phyloP scores from a whole-genome alignment of 805 yeast genomes.

The Kregervanrija pseudodelftensis region DNA sequence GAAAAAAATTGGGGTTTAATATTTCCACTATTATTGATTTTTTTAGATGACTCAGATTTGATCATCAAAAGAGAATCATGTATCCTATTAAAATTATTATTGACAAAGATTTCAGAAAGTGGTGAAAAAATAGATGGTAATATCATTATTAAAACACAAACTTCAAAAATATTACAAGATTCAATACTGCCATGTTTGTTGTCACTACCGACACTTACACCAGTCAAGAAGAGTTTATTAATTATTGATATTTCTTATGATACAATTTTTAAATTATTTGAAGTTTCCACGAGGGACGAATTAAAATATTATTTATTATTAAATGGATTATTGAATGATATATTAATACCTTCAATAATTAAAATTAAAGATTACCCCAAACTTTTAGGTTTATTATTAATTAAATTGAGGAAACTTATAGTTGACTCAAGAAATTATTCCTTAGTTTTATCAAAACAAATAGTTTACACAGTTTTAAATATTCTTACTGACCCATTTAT shows the following conservation, averaged over 20 bases:
- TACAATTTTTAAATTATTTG: conserved; percentile 12
- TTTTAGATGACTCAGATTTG: conserved; percentile 24
- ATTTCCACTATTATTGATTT: conserved; percentile 20
- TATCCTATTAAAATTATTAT: neutral
- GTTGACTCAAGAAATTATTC: conserved; percentile 13
- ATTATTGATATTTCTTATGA: conserved; percentile 20
- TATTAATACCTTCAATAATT: conserved; percentile 20
- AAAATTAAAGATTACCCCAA: conserved; percentile 21
- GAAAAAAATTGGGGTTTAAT: conserved; percentile 21
- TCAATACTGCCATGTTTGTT: conserved; percentile 22
- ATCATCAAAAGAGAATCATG: conserved; percentile 20
- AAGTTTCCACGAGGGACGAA: conserved; percentile 4
- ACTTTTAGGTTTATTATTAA: conserved; percentile 12
- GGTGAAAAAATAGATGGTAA: conserved; percentile 2
- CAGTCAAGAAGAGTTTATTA: conserved; percentile 13
- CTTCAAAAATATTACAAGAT: conserved; percentile 16
- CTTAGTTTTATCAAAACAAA: conserved; percentile 14
- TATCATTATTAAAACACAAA: conserved; percentile 18
- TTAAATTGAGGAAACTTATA: conserved; percentile 8
- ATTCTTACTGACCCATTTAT: conserved; percentile 22
- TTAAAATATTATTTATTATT: conserved; percentile 11
- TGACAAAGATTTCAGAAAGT: conserved; percentile 3
- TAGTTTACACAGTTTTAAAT: conserved; percentile 19
- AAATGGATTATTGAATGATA: conserved; percentile 19
- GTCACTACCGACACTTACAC: conserved; percentile 25